A percentile compares a stretch with the other conserved stretches of the same genome.
Conservation (phyloP, 805 yeast species). For the Saturnispora quitensis region DNA sequence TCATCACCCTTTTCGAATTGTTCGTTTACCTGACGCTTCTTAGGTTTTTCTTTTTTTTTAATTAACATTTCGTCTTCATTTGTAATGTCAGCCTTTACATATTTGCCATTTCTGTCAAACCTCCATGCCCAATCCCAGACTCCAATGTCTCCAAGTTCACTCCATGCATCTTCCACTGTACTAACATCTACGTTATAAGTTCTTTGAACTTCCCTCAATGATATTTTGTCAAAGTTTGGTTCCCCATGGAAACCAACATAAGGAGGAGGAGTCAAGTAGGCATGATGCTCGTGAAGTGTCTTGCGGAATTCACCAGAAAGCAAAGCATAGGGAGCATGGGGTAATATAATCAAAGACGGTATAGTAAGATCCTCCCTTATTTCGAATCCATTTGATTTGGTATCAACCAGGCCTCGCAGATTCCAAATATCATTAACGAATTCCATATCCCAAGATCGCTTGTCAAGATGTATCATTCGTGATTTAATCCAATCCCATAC, state of each 20-base stretch:
- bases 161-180: constrained; percentile 11
- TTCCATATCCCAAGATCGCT: constrained; percentile 48
- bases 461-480: constrained; percentile 20
- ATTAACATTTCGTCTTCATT: neutral
- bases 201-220: constrained; percentile 5
- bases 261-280: constrained; percentile 36
- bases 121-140: constrained; percentile 17
- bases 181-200: neutral
- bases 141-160: constrained; percentile 6
- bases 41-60: neutral
- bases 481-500: constrained; percentile 19
- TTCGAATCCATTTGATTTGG: constrained; percentile 3
- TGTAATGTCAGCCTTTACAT: neutral
- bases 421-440: constrained; percentile 33
- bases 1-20: constrained; percentile 2
- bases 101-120: constrained; percentile 6
- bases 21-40: neutral
- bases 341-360: constrained; percentile 32
- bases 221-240: constrained; percentile 9
- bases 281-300: constrained; percentile 27
- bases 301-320: constrained; percentile 40
- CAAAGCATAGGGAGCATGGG: constrained; percentile 43
- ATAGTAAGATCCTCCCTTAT: constrained; percentile 8
- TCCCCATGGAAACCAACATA: constrained; percentile 26
- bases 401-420: constrained; percentile 14